Conservation (phyloP, 2,329 filamentous ascomycete genomes). For the Emmonsia crescens region DNA sequence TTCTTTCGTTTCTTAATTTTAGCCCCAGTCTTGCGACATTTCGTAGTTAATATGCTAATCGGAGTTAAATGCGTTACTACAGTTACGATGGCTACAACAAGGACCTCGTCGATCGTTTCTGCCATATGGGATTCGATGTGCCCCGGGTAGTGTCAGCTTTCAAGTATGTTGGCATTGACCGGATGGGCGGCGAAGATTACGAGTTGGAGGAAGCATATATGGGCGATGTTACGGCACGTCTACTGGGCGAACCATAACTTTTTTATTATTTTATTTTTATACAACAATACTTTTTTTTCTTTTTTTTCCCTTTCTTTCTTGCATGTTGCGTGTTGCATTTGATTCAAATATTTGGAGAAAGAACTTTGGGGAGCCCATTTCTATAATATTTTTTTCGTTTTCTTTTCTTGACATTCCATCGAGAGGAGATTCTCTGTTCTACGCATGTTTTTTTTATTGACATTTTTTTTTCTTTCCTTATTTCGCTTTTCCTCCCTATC, state of each 20-base stretch:
- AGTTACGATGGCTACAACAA: conserved; percentile 85
- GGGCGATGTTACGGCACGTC: conserved; percentile 74
- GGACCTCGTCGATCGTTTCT: conserved; percentile 70
- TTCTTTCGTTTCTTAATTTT: too few species aligned
- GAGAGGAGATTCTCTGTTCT: too few species aligned
- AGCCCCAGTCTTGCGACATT: too few species aligned
- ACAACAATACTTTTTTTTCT: neutral
- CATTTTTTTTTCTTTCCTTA: too few species aligned
- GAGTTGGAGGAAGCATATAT: conserved; percentile 82
- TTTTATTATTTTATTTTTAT: conserved; percentile 3
- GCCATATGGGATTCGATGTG: conserved; percentile 82
- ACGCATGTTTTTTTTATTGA: too few species aligned
- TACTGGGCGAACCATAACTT: conserved; percentile 63
- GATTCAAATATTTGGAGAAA: too few species aligned
- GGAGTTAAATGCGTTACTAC: too few species aligned
- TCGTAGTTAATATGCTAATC: too few species aligned
- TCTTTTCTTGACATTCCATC: too few species aligned
- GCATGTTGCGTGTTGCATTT: neutral
- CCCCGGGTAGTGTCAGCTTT: conserved; percentile 81
- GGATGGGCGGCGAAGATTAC: conserved; percentile 66
- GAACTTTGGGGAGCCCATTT: too few species aligned
- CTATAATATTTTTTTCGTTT: too few species aligned
- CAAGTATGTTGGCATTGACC: conserved; percentile 67
- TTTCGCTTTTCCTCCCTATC: too few species aligned
- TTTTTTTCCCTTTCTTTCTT: conserved; percentile 4